These are phyloP conservation scores for Sequoiadendron giganteum DNA, from an alignment of 75 land plant genomes.

Conservation along the genomic window DNA sequence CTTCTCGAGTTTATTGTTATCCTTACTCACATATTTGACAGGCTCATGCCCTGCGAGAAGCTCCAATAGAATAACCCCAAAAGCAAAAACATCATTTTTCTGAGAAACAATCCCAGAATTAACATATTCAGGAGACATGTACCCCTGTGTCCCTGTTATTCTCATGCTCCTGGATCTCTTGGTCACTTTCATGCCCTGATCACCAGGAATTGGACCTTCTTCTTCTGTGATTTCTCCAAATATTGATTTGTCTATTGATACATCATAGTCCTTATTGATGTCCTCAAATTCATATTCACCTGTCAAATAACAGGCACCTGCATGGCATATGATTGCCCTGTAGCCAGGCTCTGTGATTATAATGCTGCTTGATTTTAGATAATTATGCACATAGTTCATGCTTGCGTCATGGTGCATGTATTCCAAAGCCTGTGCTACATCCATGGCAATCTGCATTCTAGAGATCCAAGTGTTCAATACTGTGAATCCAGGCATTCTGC, in stretches of 20 bases:
- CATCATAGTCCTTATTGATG: not conserved
- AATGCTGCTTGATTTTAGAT: slow-evolving; percentile 50
- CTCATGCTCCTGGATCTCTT: slow-evolving; percentile 14
- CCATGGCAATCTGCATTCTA: slow-evolving; percentile 61
- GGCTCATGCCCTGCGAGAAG: slow-evolving; percentile 74
- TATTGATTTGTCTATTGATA: not conserved
- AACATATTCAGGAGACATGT: slow-evolving; percentile 91
- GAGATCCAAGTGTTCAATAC: slow-evolving; percentile 56
- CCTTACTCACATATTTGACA: slow-evolving; percentile 30
- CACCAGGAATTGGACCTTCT: not conserved
- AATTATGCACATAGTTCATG: slow-evolving; percentile 50
- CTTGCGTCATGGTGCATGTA: slow-evolving; percentile 62
- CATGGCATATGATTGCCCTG: slow-evolving; percentile 57
- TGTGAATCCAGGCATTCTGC: slow-evolving; percentile 44
- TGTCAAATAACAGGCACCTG: slow-evolving; percentile 55
- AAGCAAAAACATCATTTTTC: slow-evolving; percentile 77
- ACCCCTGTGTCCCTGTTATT: slow-evolving; percentile 79
- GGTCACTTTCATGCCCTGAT: not conserved
- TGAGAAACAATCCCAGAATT: slow-evolving; percentile 38
- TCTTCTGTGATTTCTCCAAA: not conserved
- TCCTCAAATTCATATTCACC: slow-evolving; percentile 40
- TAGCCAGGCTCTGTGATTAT: slow-evolving; percentile 39
- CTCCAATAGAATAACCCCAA: slow-evolving; percentile 84
- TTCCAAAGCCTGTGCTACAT: slow-evolving; percentile 69
- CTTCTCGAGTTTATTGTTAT: slow-evolving; percentile 16